Conservation (phyloP, 2,329 filamentous ascomycete species). For the Pseudogymnoascus sp. region DNA sequence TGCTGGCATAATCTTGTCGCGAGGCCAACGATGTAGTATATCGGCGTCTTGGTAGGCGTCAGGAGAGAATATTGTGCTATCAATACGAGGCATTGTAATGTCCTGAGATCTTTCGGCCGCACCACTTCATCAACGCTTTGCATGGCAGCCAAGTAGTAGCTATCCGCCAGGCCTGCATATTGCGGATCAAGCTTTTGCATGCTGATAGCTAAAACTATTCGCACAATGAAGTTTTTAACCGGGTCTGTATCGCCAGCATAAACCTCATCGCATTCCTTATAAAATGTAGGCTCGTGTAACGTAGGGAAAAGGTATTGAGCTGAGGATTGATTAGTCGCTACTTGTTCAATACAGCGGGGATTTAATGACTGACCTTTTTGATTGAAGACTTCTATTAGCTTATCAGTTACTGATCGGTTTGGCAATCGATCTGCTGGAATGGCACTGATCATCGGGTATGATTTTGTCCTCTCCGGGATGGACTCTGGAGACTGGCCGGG, state of each 20-base stretch:
- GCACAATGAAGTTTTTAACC: conserved; percentile 80
- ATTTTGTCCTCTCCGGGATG: conserved; percentile 62
- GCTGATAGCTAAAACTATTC: conserved; percentile 90
- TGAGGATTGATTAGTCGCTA: conserved; percentile 32
- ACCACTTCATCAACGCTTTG: conserved; percentile 76
- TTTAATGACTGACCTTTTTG: conserved; percentile 59
- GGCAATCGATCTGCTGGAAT: conserved; percentile 73
- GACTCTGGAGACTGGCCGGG: conserved; percentile 64
- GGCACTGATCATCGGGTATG: conserved; percentile 85
- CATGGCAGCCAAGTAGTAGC: conserved; percentile 88
- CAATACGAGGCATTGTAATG: conserved; percentile 80
- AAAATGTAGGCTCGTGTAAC: conserved; percentile 76
- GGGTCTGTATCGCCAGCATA: conserved; percentile 70
- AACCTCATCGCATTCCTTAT: conserved; percentile 70
- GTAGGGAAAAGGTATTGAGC: conserved; percentile 84
- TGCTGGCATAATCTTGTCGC: conserved; percentile 85
- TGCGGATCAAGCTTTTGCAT: conserved; percentile 85
- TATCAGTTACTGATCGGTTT: conserved; percentile 65
- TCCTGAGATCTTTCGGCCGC: conserved; percentile 81
- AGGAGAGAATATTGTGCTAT: conserved; percentile 88
- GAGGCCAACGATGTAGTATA: conserved; percentile 88
- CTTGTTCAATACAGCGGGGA: conserved; percentile 15
- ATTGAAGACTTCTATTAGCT: conserved; percentile 77
- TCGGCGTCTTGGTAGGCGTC: conserved; percentile 84
- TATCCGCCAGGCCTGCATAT: conserved; percentile 90